Evolutionary conservation across 768 basidiomycete genomes (phyloP).

Genomic region (Phanerochaete sordida): DNA sequence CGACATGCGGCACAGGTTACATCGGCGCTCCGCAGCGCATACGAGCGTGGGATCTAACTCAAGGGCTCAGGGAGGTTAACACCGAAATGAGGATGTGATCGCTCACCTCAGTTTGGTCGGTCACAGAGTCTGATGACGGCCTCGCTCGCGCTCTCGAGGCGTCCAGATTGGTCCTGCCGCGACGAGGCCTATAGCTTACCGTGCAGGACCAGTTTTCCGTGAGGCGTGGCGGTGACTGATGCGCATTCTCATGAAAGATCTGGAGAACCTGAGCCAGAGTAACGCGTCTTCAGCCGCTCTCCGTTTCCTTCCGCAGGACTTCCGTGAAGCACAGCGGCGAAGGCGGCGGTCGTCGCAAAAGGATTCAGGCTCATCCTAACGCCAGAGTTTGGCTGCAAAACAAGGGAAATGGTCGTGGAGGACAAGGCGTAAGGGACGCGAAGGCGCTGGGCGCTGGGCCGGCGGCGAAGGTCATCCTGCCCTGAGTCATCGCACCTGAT

Average conservation of each 20-base stretch:
- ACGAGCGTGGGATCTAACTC: not conserved
- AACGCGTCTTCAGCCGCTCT: not conserved
- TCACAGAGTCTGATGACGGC: not conserved
- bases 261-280: not conserved
- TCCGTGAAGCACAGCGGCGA: not conserved
- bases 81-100: not conserved
- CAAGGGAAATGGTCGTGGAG: not conserved
- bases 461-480: not conserved
- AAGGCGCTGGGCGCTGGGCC: not conserved
- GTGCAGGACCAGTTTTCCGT: not conserved
- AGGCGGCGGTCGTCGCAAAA: not conserved
- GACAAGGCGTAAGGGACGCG: not conserved
- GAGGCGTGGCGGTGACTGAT: not conserved
- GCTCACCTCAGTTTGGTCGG: not conserved
- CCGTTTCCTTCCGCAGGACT: not conserved
- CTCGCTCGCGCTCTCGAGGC: not conserved
- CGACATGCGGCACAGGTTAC: not conserved
- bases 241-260: not conserved
- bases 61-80: not conserved
- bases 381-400: too few relatives aligned
- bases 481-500: not conserved
- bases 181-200: not conserved
- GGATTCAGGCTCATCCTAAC: not conserved
- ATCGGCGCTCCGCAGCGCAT: not conserved
- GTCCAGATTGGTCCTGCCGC: not conserved